These are phyloP conservation scores for Chenopodium album DNA, from an alignment of 148 eudicot species.

Conservation along the genomic window DNA sequence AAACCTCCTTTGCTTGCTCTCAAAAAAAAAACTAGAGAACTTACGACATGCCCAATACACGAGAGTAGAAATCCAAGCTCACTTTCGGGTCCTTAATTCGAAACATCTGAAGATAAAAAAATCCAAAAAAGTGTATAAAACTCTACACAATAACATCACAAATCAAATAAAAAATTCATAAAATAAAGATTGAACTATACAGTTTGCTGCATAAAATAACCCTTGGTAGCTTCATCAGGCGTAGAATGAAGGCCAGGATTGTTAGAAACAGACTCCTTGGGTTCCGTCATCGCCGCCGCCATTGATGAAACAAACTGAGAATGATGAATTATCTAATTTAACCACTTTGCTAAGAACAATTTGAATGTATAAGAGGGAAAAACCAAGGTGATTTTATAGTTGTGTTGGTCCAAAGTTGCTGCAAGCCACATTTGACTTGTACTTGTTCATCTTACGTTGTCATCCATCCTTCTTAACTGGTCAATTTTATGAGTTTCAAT, in stretches of 20 bases:
- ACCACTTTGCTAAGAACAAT: no score
- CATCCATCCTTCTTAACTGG: no score
- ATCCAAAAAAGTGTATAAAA: neutral
- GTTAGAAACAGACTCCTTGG: conserved; percentile 64
- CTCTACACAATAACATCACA: neutral
- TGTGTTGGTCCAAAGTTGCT: no score
- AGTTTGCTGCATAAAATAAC: conserved; percentile 86
- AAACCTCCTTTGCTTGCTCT: neutral
- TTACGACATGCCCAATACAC: conserved; percentile 96
- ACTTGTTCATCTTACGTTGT: no score
- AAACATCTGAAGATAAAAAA: conserved; percentile 58
- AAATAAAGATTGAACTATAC: conserved; percentile 28
- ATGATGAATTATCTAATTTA: no score
- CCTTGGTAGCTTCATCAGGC: conserved; percentile 72
- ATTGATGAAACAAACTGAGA: conserved; percentile 17
- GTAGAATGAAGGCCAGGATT: conserved; percentile 72
- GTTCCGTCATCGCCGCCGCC: conserved; percentile 40
- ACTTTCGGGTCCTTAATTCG: conserved; percentile 92
- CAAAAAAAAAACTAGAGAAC: conserved; percentile 22
- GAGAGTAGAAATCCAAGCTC: conserved; percentile 86
- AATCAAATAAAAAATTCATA: neutral
- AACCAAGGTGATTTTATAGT: no score
- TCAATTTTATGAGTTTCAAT: no score
- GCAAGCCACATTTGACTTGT: no score
- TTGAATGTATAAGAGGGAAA: no score